Base-by-base conservation (phyloP, 768 basidiomycete species). In the Suillus fuscotomentosus region DNA sequence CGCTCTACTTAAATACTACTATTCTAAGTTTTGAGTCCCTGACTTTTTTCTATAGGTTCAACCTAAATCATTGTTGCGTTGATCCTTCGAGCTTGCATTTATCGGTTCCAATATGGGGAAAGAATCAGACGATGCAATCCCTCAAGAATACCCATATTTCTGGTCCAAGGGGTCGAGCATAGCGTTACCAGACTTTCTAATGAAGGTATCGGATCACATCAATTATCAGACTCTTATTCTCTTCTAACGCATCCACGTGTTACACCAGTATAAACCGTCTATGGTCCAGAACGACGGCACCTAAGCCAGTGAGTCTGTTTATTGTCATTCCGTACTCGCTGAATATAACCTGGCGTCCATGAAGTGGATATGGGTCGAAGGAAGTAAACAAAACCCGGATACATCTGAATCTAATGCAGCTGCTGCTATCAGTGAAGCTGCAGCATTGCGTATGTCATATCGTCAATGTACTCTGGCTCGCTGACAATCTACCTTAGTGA, bases 251-350 rank as follows among this genome's bases (percentile, higher is more conserved):
- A 11, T 59, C 36, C 10, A 20, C 11, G 45, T n/a, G 15, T 31
- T 31, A 27, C n/a, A 2, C 2, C 66, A 91, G 89, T 90, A 85
- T 67, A 88, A 81, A 60, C 90, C 91, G 1, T 91, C 89, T 20
- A 88, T 91, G 89, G 87, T 91, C 11, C 85, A 89, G 68, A 85
- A 92, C 70, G 88, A 91, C 64, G 90, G 90, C 5, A 88, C 81
- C 0, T n/a, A 91, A 90, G 73, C 89, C 89, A 50, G 90, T 91
- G 63, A 71, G 85, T 66, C 62, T 15, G 14, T 27, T 45, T 64
- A n/a, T 1, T 24, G 41, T n/a, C 20, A 43, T 27, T 27, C 31
- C 11, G 15, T 42, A 22, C 31, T 38, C 13, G 10, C 38, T 34
- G 8, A 60, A 38, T 38, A 42, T 41, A 31, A 60, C 22, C 22